A percentile compares a stretch with the other conserved stretches of the same genome.
Evolutionary conservation across 78 protist genomes (phyloP).

Genomic region (Cavenderia fasciculata): DNA sequence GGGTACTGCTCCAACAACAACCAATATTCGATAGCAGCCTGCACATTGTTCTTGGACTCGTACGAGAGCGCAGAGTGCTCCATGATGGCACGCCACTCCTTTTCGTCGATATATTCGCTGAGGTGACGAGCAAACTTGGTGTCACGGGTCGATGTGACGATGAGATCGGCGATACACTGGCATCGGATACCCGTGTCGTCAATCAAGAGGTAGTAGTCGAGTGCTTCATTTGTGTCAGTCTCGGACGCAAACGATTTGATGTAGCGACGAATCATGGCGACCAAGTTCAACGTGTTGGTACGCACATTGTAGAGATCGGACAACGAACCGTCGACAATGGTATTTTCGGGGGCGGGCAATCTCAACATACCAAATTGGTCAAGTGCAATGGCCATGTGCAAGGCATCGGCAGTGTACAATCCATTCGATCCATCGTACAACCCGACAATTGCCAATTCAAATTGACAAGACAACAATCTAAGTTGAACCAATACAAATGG

Average conservation of each 20-base stretch:
- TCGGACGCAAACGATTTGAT: constrained; percentile 36
- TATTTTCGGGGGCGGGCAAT: background rate
- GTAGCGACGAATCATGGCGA: constrained; percentile 48
- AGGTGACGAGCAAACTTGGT: constrained; percentile 29
- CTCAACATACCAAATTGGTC: constrained; percentile 12
- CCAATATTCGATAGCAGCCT: constrained; percentile 41
- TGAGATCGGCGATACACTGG: constrained; percentile 31
- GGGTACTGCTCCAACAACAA: constrained; percentile 40
- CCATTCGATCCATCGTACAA: background rate
- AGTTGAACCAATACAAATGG: constrained; percentile 23
- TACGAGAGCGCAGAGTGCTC: constrained; percentile 32
- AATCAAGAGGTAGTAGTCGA: constrained; percentile 49
- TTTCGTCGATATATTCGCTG: constrained; percentile 16
- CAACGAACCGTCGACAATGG: background rate
- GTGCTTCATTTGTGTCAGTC: constrained; percentile 32
- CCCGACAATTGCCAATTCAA: constrained; percentile 33
- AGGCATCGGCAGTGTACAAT: constrained; percentile 48
- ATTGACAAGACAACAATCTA: constrained; percentile 28
- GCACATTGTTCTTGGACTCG: constrained; percentile 12
- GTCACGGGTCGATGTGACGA: constrained; percentile 21
- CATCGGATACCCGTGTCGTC: constrained; percentile 3
- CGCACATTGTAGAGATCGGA: constrained; percentile 20
- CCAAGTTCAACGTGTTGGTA: background rate
- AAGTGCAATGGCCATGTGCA: constrained; percentile 48
- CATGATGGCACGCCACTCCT: constrained; percentile 53